A percentile compares a stretch with the other conserved stretches of the same genome.
Evolutionary conservation across 805 yeast genomes (phyloP).

Genomic region (Nakazawaea ambrosiae): DNA sequence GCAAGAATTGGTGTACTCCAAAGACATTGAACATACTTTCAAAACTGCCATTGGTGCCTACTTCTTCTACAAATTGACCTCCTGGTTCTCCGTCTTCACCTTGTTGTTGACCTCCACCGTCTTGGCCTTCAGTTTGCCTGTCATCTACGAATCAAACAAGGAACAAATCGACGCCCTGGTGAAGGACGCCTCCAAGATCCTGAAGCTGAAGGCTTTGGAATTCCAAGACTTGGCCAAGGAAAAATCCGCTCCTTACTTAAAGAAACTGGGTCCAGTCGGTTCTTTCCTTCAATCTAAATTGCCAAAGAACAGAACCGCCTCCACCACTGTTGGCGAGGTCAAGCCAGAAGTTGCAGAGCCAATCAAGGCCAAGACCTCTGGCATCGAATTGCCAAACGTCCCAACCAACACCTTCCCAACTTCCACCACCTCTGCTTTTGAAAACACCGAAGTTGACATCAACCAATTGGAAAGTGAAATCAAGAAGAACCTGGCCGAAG

Average conservation of each 20-base stretch:
- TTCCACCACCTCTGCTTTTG: constrained; percentile 3
- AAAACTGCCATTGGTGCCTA: constrained; percentile 65
- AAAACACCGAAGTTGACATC: constrained; percentile 9
- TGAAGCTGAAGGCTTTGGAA: constrained; percentile 45
- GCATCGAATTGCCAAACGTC: constrained; percentile 9
- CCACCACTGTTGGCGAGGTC: constrained; percentile 50
- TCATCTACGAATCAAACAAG: constrained; percentile 65
- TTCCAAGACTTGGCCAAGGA: constrained; percentile 28
- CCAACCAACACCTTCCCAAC: constrained; percentile 4
- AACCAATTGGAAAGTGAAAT: constrained; percentile 8
- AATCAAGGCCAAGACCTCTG: constrained; percentile 3
- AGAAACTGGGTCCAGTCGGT: constrained; percentile 62
- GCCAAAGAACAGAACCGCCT: constrained; percentile 61
- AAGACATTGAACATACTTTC: constrained; percentile 64
- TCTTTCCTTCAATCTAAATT: constrained; percentile 47
- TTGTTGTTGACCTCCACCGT: constrained; percentile 52
- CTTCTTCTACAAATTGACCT: constrained; percentile 63
- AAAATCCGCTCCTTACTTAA: constrained; percentile 49
- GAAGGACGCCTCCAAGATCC: constrained; percentile 35
- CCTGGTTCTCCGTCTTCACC: constrained; percentile 68
- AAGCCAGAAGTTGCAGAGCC: constrained; percentile 7
- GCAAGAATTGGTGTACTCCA: constrained; percentile 58
- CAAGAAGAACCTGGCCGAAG: constrained; percentile 1
- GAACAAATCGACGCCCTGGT: constrained; percentile 67
- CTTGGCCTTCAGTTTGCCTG: constrained; percentile 68